Evolutionary conservation across 352 stramenopile species (phyloP).

Genomic region (Pythium coloratum): DNA sequence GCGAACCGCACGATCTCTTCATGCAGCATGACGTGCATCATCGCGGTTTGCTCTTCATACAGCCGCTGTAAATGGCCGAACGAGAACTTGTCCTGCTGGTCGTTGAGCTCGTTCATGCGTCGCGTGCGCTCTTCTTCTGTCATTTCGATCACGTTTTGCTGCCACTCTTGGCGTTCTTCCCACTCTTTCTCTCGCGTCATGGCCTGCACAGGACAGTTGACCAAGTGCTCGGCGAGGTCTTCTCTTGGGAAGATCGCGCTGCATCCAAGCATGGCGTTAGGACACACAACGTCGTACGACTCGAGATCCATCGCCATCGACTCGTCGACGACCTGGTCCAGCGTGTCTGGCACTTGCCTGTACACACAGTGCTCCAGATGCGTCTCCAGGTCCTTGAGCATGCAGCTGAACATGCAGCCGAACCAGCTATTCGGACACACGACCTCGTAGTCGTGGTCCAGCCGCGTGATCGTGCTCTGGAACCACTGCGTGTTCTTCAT

Average conservation of each 20-base stretch:
- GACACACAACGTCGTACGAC: constrained; percentile 84
- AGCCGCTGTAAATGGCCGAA: constrained; percentile 72
- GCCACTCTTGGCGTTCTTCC: constrained; percentile 69
- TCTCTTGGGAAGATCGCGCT: constrained; percentile 78
- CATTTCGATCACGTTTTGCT: constrained; percentile 64
- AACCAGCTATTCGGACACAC: constrained; percentile 88
- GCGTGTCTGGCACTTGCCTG: constrained; percentile 72
- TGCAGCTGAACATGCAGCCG: constrained; percentile 84
- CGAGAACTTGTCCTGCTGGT: constrained; percentile 41
- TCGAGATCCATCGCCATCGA: constrained; percentile 58
- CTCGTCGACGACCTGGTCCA: constrained; percentile 65
- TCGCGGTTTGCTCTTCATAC: constrained; percentile 77
- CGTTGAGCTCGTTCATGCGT: constrained; percentile 56
- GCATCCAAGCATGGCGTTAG: constrained; percentile 78
- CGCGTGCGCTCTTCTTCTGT: constrained; percentile 73
- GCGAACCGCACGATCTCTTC: constrained; percentile 75
- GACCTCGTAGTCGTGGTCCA: constrained; percentile 81
- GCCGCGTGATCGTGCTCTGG: constrained; percentile 78
- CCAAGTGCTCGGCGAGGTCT: constrained; percentile 63
- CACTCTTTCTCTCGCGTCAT: constrained; percentile 79
- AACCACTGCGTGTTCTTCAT: constrained; percentile 91
- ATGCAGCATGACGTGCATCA: constrained; percentile 78
- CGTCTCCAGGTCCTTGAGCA: constrained; percentile 73
- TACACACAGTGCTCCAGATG: constrained; percentile 72
- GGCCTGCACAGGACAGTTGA: constrained; percentile 61